These are phyloP conservation scores for Colletotrichum musae DNA, from an alignment of 2,329 filamentous ascomycete genomes.

Conservation along the genomic window DNA sequence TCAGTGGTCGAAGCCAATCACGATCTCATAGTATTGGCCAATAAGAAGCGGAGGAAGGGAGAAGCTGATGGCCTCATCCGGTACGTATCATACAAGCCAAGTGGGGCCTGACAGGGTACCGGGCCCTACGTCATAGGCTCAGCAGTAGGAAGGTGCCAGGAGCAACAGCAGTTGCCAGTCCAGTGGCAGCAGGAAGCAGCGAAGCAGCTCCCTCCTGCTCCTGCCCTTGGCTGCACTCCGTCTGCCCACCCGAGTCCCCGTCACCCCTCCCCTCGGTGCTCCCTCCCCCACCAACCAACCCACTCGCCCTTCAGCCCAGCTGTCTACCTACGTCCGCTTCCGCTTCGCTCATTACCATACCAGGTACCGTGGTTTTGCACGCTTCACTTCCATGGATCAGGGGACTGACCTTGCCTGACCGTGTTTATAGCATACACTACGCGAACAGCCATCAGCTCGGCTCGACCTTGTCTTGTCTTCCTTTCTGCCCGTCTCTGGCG, in stretches of 20 bases:
- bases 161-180: background rate
- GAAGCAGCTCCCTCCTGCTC: background rate
- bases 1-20: conserved; percentile 17
- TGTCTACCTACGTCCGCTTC: background rate
- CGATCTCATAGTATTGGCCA: background rate
- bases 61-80: too few relatives aligned
- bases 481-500: background rate
- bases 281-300: conserved; percentile 10
- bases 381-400: conserved; percentile 34
- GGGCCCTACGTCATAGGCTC: conserved; percentile 14
- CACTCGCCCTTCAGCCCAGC: background rate
- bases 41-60: background rate
- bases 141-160: background rate
- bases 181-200: background rate
- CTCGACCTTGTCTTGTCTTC: too few relatives aligned
- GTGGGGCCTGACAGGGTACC: conserved; percentile 8
- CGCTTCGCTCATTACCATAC: background rate
- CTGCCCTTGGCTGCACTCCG: background rate
- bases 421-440: conserved; percentile 1
- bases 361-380: conserved; percentile 1
- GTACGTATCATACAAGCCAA: background rate
- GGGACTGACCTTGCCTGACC: conserved; percentile 17
- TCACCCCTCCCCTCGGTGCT: too few relatives aligned
- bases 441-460: background rate
- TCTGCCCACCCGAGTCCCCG: conserved; percentile 8